Evolutionary conservation across 495 filamentous ascomycete species (phyloP), one percentile per base, ranked within the genome.

Genomic region (Penicillium tannophilum): DNA sequence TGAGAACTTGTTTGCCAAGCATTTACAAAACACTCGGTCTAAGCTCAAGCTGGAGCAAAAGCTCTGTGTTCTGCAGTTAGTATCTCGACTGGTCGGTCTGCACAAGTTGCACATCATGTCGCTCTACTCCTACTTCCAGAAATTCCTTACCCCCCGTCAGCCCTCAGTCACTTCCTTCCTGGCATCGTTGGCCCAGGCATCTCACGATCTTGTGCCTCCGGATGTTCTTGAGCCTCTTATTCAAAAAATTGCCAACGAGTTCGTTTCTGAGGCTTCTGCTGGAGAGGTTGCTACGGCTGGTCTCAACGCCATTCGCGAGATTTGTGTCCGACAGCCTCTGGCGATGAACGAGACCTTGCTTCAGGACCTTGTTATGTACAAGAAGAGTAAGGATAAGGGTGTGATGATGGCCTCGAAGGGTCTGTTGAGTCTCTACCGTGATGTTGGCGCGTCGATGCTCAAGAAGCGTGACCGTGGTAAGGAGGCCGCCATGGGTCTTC

Each of bases 351-450:
- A 96, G 59, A 96, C 93, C 0, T 79, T 98, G 12, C 79, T 99
- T n/a, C 94, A 98, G 71, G 94, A 98, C 77, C 75, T 99, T 35
- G 91, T 97, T 14, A 86, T 92, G 84, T 99, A 99, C 74, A 84
- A 92, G 56, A 96, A 93, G 76, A 94, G 90, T 69, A 98, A 98
- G 67, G 95, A 99, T 68, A 98, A 98, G 75, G 92, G 92, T 58
- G 91, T 95, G 12, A 89, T 95, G 81, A 98, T 99, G 93, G 95
- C 93, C 16, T 91, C 92, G 12, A 90, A 92, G 66, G 93, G 92
- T 55, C 76, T 99, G 14, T 83, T 98, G 50, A 88, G 89, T 61
- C 82, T 99, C 2, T 99, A 92, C 73, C 83, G 95, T 54, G 92
- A 98, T 65, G 86, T 96, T 24, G 91, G 88, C 28, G 89, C 95